Percentiles rank a stretch among this genome's conserved stretches.
phyloP scores from a whole-genome alignment of 1,284 basidiomycete genomes.

The Cystobasidium sp. region DNA sequence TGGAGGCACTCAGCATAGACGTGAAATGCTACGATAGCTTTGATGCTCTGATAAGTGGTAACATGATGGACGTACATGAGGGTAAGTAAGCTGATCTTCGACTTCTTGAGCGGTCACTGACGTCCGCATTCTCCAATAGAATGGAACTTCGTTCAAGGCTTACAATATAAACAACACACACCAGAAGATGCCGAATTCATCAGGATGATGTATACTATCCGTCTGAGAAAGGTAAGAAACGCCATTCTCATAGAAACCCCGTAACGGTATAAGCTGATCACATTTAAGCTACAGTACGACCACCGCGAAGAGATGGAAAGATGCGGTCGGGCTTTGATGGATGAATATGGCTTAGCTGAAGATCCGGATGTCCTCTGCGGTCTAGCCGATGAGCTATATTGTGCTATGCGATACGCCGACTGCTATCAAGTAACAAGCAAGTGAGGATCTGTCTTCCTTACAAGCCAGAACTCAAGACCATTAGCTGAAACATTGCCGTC shows the following conservation, averaged over 20 bases:
- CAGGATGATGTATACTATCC: slow-evolving; percentile 85
- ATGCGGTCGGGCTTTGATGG: slow-evolving; percentile 72
- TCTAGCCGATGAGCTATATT: slow-evolving; percentile 87
- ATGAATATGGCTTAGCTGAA: slow-evolving; percentile 77
- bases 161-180: slow-evolving; percentile 77
- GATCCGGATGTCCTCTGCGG: slow-evolving; percentile 92
- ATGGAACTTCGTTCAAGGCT: slow-evolving; percentile 89
- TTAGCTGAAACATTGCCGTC: neutral
- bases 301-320: slow-evolving; percentile 79
- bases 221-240: slow-evolving; percentile 72
- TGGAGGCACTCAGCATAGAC: slow-evolving; percentile 91
- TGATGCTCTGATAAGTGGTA: slow-evolving; percentile 82
- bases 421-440: slow-evolving; percentile 85
- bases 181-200: slow-evolving; percentile 88
- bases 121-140: slow-evolving; percentile 62
- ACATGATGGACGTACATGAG: slow-evolving; percentile 92
- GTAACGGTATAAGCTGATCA: slow-evolving; percentile 17
- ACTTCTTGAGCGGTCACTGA: neutral
- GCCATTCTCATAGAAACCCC: slow-evolving; percentile 24
- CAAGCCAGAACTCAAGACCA: neutral
- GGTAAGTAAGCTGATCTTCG: slow-evolving; percentile 61
- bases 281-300: slow-evolving; percentile 64
- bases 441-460: slow-evolving; percentile 58
- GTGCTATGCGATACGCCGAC: slow-evolving; percentile 88
- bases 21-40: slow-evolving; percentile 98